A percentile compares a stretch with the other conserved stretches of the same genome.
Conservation (phyloP, 257 asterid species). For the Solanum gandarillasii region DNA sequence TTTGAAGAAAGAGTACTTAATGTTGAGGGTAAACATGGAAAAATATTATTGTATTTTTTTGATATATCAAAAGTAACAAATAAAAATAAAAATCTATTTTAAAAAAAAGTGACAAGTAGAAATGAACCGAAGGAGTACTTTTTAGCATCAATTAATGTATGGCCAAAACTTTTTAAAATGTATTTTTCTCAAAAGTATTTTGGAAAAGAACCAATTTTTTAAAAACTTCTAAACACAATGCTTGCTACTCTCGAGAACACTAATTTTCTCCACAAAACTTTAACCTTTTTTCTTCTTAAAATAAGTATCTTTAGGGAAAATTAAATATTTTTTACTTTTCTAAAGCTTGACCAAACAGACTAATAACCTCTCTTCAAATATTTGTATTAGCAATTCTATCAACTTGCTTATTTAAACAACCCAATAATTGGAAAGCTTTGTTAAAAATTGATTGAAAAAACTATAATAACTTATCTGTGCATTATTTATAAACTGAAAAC, state of each 20-base stretch:
- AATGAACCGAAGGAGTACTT: fast-evolving
- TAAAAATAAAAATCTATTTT: too few relatives aligned
- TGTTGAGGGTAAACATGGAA: fast-evolving
- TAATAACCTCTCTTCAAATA: not conserved
- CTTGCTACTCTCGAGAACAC: not conserved
- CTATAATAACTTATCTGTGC: not conserved
- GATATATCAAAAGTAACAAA: too few relatives aligned
- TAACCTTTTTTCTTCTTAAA: too few relatives aligned
- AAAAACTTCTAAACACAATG: not conserved
- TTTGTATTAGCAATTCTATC: not conserved
- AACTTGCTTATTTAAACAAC: not conserved
- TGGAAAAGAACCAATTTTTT: too few relatives aligned
- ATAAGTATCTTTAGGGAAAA: not conserved
- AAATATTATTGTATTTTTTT: too few relatives aligned
- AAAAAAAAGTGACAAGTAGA: too few relatives aligned
- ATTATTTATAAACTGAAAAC: not conserved
- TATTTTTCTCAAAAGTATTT: too few relatives aligned
- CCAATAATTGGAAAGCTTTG: not conserved
- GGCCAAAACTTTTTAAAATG: not conserved
- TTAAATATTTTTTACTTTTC: not conserved
- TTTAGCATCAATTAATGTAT: too few relatives aligned
- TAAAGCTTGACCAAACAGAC: not conserved
- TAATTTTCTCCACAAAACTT: not conserved
- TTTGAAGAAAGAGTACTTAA: too few relatives aligned
- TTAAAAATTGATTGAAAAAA: not conserved